Evolutionary conservation across 441 rosid genomes (phyloP).

Genomic region (Melastoma candidum): DNA sequence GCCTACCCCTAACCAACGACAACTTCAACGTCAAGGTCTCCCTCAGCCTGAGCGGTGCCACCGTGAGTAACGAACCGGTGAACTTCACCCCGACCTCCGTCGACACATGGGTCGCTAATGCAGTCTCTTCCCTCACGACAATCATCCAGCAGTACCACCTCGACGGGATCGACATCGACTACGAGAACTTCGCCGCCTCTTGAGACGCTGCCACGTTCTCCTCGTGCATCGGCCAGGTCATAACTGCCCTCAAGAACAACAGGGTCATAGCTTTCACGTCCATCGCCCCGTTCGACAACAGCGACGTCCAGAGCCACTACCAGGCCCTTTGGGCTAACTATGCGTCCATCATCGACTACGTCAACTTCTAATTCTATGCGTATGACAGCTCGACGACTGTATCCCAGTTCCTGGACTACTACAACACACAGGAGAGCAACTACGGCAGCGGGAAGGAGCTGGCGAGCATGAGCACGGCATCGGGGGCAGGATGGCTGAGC

Average conservation of each 20-base stretch:
- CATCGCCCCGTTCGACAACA: conserved; percentile 32
- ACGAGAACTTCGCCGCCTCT: conserved; percentile 22
- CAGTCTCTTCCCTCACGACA: conserved; percentile 26
- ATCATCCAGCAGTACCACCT: conserved; percentile 27
- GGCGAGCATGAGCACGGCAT: conserved; percentile 25
- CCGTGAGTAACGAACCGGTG: conserved; percentile 9
- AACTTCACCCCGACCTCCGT: conserved; percentile 25
- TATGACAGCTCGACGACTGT: conserved; percentile 27
- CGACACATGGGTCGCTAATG: conserved; percentile 35
- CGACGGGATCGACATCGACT: conserved; percentile 36
- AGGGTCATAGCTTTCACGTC: conserved; percentile 30
- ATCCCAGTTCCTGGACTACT: conserved; percentile 26
- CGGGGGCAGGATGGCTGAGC: conserved; percentile 26
- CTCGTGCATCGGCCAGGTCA: conserved; percentile 28
- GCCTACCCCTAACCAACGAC: conserved; percentile 26
- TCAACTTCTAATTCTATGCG: conserved; percentile 39
- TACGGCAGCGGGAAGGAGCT: conserved; percentile 29
- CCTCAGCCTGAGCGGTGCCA: conserved; percentile 32
- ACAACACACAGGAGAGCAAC: conserved; percentile 20
- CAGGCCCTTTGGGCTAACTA: conserved; percentile 30
- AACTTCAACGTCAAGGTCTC: conserved; percentile 33
- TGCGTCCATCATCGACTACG: conserved; percentile 30
- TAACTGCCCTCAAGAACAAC: conserved; percentile 26
- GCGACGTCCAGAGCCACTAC: conserved; percentile 33
- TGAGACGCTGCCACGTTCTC: conserved; percentile 25